Conservation (phyloP, 768 basidiomycete genomes). For the Dentipellis sp. region DNA sequence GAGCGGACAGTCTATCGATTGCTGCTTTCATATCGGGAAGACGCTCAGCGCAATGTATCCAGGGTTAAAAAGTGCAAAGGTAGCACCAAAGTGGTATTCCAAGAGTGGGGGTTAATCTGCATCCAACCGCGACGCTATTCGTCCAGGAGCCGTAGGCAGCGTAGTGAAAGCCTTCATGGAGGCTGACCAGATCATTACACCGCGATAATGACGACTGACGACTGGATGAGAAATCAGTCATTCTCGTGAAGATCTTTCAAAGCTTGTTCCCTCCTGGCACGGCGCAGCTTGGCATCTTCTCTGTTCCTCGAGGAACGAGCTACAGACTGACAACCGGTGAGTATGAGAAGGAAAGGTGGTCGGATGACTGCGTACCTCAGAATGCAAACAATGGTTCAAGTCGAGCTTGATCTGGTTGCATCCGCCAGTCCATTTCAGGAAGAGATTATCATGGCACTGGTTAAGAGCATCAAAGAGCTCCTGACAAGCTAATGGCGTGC, state of each 20-base stretch:
- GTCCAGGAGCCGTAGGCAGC: no score
- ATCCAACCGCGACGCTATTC: no score
- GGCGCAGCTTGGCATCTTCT: slow-evolving; percentile 47
- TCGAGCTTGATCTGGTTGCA: slow-evolving; percentile 64
- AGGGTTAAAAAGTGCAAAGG: no score
- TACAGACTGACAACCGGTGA: slow-evolving; percentile 34
- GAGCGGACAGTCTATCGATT: no score
- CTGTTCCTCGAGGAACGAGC: slow-evolving; percentile 53
- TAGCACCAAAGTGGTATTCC: no score
- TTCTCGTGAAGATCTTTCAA: slow-evolving; percentile 47
- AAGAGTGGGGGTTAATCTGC: no score
- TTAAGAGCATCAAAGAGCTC: slow-evolving; percentile 75
- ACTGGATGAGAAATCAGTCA: slow-evolving; percentile 19
- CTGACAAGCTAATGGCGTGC: slow-evolving; percentile 44
- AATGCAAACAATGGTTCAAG: slow-evolving; percentile 59
- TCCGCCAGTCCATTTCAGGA: slow-evolving; percentile 57
- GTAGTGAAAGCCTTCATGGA: no score
- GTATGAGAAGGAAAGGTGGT: slow-evolving; percentile 1
- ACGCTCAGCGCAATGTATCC: no score
- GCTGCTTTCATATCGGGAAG: no score
- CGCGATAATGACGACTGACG: no score
- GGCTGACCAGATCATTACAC: no score
- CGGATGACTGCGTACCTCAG: slow-evolving; percentile 43
- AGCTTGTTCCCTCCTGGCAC: slow-evolving; percentile 47
- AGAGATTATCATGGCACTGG: slow-evolving; percentile 52